phyloP scores from a whole-genome alignment of 768 basidiomycete species.

The Mycena sanguinolenta region DNA sequence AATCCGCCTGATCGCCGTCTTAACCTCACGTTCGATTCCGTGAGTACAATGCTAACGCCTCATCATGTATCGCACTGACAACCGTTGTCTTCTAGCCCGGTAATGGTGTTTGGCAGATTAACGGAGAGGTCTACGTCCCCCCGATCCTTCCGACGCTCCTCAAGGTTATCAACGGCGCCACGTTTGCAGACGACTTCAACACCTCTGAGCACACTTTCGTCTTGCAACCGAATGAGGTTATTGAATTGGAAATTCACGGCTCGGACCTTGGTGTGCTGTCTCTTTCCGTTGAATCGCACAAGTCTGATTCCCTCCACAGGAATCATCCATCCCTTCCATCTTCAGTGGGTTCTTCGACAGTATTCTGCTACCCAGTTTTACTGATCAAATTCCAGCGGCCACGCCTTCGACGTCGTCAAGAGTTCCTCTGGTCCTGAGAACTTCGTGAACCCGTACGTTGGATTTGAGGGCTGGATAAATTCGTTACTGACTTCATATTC shows the following conservation, averaged over 20 bases:
- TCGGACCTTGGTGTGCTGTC: slow-evolving; percentile 37
- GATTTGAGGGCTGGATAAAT: not conserved
- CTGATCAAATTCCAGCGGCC: slow-evolving; percentile 35
- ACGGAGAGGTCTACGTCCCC: slow-evolving; percentile 27
- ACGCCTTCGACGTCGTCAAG: slow-evolving; percentile 45
- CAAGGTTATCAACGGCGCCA: too few relatives aligned
- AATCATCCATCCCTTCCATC: slow-evolving; percentile 23
- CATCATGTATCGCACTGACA: too few relatives aligned
- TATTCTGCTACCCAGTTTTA: not conserved
- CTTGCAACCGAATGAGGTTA: slow-evolving; percentile 1
- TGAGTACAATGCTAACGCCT: too few relatives aligned
- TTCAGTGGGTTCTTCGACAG: slow-evolving; percentile 25
- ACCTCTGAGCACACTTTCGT: too few relatives aligned
- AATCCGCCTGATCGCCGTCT: slow-evolving; percentile 35
- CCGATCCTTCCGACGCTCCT: too few relatives aligned
- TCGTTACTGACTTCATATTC: not conserved
- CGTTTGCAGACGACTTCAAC: too few relatives aligned
- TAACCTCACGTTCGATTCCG: slow-evolving; percentile 20
- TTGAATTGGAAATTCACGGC: slow-evolving; percentile 43
- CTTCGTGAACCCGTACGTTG: slow-evolving; percentile 38
- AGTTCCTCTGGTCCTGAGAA: slow-evolving; percentile 38
- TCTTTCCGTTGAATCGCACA: not conserved
- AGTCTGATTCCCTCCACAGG: not conserved
- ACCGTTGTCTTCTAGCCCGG: too few relatives aligned
- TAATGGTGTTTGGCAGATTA: slow-evolving; percentile 43